These are phyloP conservation scores for Closterium sp. DNA, from an alignment of 139 green algal species.

Conservation along the genomic window DNA sequence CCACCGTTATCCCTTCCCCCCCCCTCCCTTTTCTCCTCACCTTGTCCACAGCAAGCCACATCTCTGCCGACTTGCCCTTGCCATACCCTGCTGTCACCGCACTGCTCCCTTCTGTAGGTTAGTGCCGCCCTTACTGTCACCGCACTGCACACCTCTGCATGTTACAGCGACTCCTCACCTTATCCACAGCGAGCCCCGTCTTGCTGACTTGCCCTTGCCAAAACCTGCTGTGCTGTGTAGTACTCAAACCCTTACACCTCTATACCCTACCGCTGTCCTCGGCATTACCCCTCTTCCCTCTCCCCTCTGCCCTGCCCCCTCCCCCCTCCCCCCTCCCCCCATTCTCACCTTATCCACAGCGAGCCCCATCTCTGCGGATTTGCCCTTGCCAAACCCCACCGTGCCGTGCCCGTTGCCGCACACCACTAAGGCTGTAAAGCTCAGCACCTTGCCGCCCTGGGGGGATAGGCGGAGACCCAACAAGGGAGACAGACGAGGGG, in stretches of 20 bases:
- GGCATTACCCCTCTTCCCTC: neutral
- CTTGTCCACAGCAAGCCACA: constrained; percentile 46
- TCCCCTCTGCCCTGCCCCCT: too few relatives aligned
- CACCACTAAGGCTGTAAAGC: constrained; percentile 57
- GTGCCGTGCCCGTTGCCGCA: constrained; percentile 57
- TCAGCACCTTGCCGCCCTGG: constrained; percentile 49
- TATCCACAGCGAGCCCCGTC: constrained; percentile 47
- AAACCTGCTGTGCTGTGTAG: too few relatives aligned
- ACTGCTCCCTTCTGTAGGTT: too few relatives aligned
- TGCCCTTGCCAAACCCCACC: constrained; percentile 54
- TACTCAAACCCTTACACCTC: too few relatives aligned
- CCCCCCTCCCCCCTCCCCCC: too few relatives aligned
- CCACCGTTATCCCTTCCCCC: too few relatives aligned
- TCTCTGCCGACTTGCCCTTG: too few relatives aligned
- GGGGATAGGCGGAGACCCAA: neutral
- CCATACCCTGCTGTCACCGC: neutral
- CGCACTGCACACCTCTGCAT: too few relatives aligned
- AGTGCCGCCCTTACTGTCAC: too few relatives aligned
- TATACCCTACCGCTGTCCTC: too few relatives aligned
- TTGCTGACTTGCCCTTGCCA: too few relatives aligned
- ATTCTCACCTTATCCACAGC: constrained; percentile 50
- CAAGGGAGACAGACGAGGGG: neutral
- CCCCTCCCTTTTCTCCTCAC: neutral
- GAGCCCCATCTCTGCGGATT: constrained; percentile 44
- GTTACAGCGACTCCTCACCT: constrained; percentile 3